Percentiles rank a stretch among this genome's conserved stretches.
These are phyloP conservation scores for Vanderwaltozyma tropicalis DNA, from an alignment of 805 yeast genomes.

Conservation along the genomic window DNA sequence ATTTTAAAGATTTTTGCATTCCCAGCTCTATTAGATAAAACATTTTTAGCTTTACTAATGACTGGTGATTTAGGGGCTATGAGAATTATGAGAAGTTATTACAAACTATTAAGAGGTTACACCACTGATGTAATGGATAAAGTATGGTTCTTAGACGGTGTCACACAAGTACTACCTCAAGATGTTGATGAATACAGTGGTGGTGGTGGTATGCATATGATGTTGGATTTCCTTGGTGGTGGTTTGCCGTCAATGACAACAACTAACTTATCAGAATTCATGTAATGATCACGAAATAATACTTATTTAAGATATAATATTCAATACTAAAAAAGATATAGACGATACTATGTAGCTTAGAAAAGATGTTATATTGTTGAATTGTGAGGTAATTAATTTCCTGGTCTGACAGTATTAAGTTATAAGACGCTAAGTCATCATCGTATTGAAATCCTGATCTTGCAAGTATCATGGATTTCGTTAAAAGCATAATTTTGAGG, in stretches of 20 bases:
- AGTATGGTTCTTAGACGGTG: constrained; percentile 93
- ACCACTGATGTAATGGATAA: constrained; percentile 79
- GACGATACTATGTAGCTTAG: too few species aligned
- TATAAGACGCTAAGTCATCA: too few species aligned
- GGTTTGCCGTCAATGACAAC: constrained; percentile 40
- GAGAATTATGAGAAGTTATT: constrained; percentile 85
- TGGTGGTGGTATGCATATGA: constrained; percentile 87
- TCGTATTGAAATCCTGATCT: too few species aligned
- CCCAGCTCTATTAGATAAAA: constrained; percentile 82
- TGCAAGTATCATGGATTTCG: too few species aligned
- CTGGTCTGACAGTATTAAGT: too few species aligned
- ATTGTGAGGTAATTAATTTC: too few species aligned
- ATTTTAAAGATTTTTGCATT: constrained; percentile 82
- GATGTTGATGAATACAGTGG: constrained; percentile 88
- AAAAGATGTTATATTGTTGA: too few species aligned
- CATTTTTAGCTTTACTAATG: constrained; percentile 65
- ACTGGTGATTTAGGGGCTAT: constrained; percentile 80
- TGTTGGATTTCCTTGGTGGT: constrained; percentile 79
- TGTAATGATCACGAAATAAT: too few species aligned
- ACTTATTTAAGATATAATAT: background rate
- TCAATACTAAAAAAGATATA: background rate
- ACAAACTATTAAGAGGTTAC: constrained; percentile 67
- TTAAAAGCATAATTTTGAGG: too few species aligned
- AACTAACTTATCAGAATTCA: constrained; percentile 27
- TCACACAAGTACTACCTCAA: constrained; percentile 75